Percentiles rank a stretch among this genome's conserved stretches.
Evolutionary conservation across 1,284 basidiomycete genomes (phyloP).

Genomic region (Cronartium quercuum): DNA sequence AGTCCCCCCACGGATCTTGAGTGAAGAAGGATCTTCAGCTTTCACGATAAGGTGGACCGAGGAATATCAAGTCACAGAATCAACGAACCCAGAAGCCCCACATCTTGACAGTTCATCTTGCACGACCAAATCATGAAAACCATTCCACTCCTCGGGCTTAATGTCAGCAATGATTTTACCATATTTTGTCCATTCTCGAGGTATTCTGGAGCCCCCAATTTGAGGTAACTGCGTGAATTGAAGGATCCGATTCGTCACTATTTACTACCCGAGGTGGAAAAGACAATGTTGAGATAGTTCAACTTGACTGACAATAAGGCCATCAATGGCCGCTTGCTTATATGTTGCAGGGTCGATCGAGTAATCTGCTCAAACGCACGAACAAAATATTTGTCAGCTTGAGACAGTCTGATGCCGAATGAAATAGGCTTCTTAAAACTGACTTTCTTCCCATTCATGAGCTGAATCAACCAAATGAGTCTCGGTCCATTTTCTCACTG

Average conservation of each 20-base stretch:
- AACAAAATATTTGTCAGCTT: slow-evolving; percentile 27
- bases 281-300: neutral
- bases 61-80: neutral
- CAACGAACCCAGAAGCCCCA: slow-evolving; percentile 39
- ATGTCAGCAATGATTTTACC: slow-evolving; percentile 39
- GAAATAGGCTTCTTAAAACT: neutral
- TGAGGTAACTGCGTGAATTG: slow-evolving; percentile 23
- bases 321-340: slow-evolving; percentile 35
- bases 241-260: slow-evolving; percentile 27
- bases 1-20: slow-evolving; percentile 28
- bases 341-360: slow-evolving; percentile 29
- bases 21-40: neutral
- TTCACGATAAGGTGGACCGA: neutral
- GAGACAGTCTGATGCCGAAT: neutral
- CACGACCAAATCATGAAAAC: slow-evolving; percentile 40
- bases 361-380: neutral
- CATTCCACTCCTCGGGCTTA: slow-evolving; percentile 34
- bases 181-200: slow-evolving; percentile 34
- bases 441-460: slow-evolving; percentile 33
- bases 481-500: slow-evolving; percentile 39
- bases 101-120: slow-evolving; percentile 36
- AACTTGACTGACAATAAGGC: slow-evolving; percentile 14
- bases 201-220: slow-evolving; percentile 26
- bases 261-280: slow-evolving; percentile 17
- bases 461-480: slow-evolving; percentile 35